These are phyloP conservation scores for Pseudoscleropodium purum DNA, from an alignment of 225 moss, liverwort and hornwort genomes.

Conservation along the genomic window DNA sequence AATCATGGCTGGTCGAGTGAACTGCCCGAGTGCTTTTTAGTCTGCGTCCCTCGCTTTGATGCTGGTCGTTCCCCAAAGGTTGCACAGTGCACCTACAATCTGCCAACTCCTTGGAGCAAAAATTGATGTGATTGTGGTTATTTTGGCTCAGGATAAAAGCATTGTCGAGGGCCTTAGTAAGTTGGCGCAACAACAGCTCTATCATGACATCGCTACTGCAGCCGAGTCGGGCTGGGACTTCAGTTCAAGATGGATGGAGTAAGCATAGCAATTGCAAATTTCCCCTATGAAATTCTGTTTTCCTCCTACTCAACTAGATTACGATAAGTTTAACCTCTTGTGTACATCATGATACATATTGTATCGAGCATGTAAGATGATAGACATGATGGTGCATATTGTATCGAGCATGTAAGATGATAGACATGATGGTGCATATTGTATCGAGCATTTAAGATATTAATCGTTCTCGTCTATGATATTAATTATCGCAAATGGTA, in stretches of 20 bases:
- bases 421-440: not conserved
- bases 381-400: not conserved
- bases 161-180: conserved; percentile 20
- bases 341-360: not conserved
- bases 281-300: not conserved
- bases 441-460: not conserved
- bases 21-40: not conserved
- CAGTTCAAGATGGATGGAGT: conserved; percentile 87
- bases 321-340: not conserved
- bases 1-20: not conserved
- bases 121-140: not conserved
- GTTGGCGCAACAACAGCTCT: conserved; percentile 35
- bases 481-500: not conserved
- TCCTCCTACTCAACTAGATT: not conserved
- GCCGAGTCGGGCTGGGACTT: conserved; percentile 90
- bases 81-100: not conserved
- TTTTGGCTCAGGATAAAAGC: conserved; percentile 31
- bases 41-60: not conserved
- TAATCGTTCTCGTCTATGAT: not conserved
- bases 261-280: not conserved
- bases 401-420: not conserved
- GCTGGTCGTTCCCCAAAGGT: not conserved
- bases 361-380: not conserved
- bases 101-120: not conserved
- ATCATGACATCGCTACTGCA: conserved; percentile 61